Conservation (phyloP, 805 yeast genomes). For the Cyberlindnera petersonii region DNA sequence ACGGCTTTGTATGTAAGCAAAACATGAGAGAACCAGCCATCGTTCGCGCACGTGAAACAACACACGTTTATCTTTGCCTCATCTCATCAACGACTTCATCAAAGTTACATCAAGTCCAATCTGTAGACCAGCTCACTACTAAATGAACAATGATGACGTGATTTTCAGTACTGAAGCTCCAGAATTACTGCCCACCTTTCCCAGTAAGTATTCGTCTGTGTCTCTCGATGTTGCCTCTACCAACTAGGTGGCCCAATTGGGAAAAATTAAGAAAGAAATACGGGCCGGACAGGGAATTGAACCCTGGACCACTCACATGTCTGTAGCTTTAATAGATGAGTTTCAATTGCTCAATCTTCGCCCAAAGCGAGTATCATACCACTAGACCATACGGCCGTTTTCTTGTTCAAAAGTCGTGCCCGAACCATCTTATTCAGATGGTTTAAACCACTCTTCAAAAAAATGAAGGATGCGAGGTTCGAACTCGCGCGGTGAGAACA, state of each 20-base stretch:
- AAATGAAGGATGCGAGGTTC: conserved; percentile 23
- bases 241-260: not conserved
- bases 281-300: conserved; percentile 19
- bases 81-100: too few relatives aligned
- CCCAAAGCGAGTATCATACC: conserved; percentile 33
- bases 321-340: conserved; percentile 3
- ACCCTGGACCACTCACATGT: conserved; percentile 19
- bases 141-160: too few relatives aligned
- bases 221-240: not conserved
- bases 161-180: too few relatives aligned
- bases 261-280: conserved; percentile 1
- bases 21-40: too few relatives aligned
- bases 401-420: conserved; percentile 1
- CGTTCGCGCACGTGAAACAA: too few relatives aligned
- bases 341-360: conserved; percentile 16
- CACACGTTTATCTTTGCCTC: too few relatives aligned
- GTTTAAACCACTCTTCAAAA: not conserved
- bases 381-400: conserved; percentile 31
- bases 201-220: not conserved
- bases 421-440: not conserved
- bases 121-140: too few relatives aligned
- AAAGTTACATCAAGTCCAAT: too few relatives aligned
- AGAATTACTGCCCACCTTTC: too few relatives aligned
- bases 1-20: too few relatives aligned
- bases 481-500: conserved; percentile 24